Conservation (phyloP, 2,329 filamentous ascomycete genomes). For the Microcera coccophila region DNA sequence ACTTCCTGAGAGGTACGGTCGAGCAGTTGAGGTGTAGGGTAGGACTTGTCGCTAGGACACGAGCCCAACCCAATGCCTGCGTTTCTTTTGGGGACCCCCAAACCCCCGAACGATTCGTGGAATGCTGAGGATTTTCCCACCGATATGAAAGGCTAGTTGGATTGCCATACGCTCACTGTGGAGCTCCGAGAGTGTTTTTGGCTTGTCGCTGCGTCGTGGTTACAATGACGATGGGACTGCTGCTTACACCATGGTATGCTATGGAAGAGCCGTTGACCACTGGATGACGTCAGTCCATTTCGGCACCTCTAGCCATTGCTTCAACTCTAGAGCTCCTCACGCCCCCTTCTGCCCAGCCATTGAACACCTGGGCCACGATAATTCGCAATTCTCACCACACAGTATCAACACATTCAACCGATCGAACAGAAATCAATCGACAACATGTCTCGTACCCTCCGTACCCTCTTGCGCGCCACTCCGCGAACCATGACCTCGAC, state of each 20-base stretch:
- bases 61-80: no score
- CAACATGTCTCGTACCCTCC: slow-evolving; percentile 18
- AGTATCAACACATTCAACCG: background rate
- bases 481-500: slow-evolving; percentile 10
- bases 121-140: no score
- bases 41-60: no score
- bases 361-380: background rate
- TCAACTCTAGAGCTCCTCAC: background rate
- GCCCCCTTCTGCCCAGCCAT: slow-evolving; percentile 1
- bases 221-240: no score
- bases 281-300: slow-evolving; percentile 16
- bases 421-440: background rate
- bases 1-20: no score
- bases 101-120: no score
- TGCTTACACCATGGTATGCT: background rate
- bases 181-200: no score
- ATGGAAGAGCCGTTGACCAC: slow-evolving; percentile 10
- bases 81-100: no score
- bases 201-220: no score
- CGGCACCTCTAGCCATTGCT: slow-evolving; percentile 2
- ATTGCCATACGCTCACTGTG: no score
- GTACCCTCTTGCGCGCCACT: slow-evolving; percentile 14
- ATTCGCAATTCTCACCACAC: background rate
- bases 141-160: no score
- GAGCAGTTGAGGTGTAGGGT: no score